A percentile compares a stretch with the other conserved stretches of the same genome.
Conservation (phyloP, 2,329 filamentous ascomycete species). For the Xylariaceae sp. region DNA sequence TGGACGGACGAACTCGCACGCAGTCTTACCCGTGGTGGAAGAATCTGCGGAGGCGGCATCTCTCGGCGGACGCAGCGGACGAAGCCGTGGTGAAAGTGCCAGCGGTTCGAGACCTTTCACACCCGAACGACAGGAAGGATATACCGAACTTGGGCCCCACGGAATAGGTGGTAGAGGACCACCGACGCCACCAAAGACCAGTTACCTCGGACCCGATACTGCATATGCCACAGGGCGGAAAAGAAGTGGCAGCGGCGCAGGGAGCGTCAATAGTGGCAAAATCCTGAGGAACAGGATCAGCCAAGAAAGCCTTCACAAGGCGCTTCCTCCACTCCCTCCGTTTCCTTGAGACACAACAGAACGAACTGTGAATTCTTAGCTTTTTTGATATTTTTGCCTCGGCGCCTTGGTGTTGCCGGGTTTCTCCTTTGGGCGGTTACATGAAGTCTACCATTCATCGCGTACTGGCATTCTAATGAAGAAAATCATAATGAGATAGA, state of each 20-base stretch:
- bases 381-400: too few relatives aligned
- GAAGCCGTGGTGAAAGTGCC: constrained; percentile 45
- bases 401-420: too few relatives aligned
- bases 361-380: too few relatives aligned
- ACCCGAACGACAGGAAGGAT: constrained; percentile 30
- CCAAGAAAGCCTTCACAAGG: constrained; percentile 57
- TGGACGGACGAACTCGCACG: constrained; percentile 24
- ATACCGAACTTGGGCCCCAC: constrained; percentile 29
- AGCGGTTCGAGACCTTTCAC: constrained; percentile 29
- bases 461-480: too few relatives aligned
- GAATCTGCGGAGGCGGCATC: constrained; percentile 78
- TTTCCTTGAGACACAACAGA: constrained; percentile 34
- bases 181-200: constrained; percentile 45
- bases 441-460: too few relatives aligned
- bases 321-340: constrained; percentile 55
- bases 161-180: constrained; percentile 31
- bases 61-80: constrained; percentile 56
- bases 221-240: constrained; percentile 34
- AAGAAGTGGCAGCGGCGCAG: constrained; percentile 17
- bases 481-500: too few relatives aligned
- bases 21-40: constrained; percentile 75
- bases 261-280: constrained; percentile 25
- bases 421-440: too few relatives aligned
- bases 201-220: constrained; percentile 38
- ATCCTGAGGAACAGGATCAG: constrained; percentile 37